Evolutionary conservation across 2,329 filamentous ascomycete species (phyloP).

Genomic region (Zymoseptoria passerinii): DNA sequence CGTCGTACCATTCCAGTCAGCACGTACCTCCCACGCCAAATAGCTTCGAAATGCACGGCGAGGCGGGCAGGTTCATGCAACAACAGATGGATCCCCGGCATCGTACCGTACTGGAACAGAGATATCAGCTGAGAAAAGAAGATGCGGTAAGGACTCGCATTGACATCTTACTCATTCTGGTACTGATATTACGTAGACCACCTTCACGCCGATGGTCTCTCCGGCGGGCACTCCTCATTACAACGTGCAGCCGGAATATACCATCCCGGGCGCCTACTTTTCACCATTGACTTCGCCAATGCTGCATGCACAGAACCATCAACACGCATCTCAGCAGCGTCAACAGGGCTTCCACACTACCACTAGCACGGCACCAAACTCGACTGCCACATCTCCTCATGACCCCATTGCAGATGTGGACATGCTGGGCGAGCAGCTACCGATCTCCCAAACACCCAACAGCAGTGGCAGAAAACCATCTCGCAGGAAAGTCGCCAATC

Average conservation of each 20-base stretch:
- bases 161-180: neutral
- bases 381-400: conserved; percentile 42
- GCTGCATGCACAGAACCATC: conserved; percentile 58
- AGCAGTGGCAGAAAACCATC: conserved; percentile 37
- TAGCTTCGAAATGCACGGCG: conserved; percentile 65
- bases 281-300: conserved; percentile 77
- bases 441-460: conserved; percentile 13
- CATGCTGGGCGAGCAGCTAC: conserved; percentile 32
- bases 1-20: conserved; percentile 42
- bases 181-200: conserved; percentile 10
- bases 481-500: conserved; percentile 45
- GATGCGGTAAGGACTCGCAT: conserved; percentile 49
- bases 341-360: conserved; percentile 36
- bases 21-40: conserved; percentile 70
- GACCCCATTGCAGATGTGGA: conserved; percentile 37
- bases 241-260: conserved; percentile 46
- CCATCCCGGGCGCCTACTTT: conserved; percentile 65
- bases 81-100: conserved; percentile 45
- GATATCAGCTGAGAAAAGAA: conserved; percentile 59
- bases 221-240: conserved; percentile 78
- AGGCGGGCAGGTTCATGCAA: conserved; percentile 49
- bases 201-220: conserved; percentile 70
- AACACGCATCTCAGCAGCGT: conserved; percentile 33
- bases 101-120: conserved; percentile 56
- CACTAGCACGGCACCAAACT: conserved; percentile 47